Conservation (phyloP, 2,329 filamentous ascomycete species). For the Didymella sp. region DNA sequence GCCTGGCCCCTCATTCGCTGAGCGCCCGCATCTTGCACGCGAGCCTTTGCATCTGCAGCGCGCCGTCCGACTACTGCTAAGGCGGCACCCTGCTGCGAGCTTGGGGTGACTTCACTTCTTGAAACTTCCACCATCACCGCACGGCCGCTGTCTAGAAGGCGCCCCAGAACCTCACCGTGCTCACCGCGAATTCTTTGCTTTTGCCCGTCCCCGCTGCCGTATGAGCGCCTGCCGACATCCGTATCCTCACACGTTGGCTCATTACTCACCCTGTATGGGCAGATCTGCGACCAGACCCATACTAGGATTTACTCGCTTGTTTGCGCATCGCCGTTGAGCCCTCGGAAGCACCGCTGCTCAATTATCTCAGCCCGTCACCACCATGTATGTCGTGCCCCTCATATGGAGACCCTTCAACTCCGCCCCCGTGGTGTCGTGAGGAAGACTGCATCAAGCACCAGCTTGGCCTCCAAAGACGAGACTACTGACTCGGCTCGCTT, state of each 20-base stretch:
- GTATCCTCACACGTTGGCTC: constrained; percentile 27
- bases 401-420: constrained; percentile 45
- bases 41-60: constrained; percentile 31
- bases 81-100: constrained; percentile 30
- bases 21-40: constrained; percentile 34
- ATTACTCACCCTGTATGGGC: constrained; percentile 44
- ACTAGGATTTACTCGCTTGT: constrained; percentile 41
- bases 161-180: constrained; percentile 29
- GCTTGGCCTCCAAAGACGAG: constrained; percentile 47
- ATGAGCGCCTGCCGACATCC: constrained; percentile 40
- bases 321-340: constrained; percentile 30
- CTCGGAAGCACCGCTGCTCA: constrained; percentile 11
- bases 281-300: constrained; percentile 31
- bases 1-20: constrained; percentile 39
- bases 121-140: constrained; percentile 37
- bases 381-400: constrained; percentile 48
- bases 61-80: constrained; percentile 25
- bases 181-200: constrained; percentile 32
- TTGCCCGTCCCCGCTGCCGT: constrained; percentile 35
- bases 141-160: constrained; percentile 34
- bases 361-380: constrained; percentile 36
- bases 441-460: constrained; percentile 46
- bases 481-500: constrained; percentile 49
- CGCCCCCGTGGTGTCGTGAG: constrained; percentile 39
- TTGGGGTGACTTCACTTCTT: constrained; percentile 39